phyloP scores from a whole-genome alignment of 2,329 filamentous ascomycete genomes.

The Alternaria alternata region DNA sequence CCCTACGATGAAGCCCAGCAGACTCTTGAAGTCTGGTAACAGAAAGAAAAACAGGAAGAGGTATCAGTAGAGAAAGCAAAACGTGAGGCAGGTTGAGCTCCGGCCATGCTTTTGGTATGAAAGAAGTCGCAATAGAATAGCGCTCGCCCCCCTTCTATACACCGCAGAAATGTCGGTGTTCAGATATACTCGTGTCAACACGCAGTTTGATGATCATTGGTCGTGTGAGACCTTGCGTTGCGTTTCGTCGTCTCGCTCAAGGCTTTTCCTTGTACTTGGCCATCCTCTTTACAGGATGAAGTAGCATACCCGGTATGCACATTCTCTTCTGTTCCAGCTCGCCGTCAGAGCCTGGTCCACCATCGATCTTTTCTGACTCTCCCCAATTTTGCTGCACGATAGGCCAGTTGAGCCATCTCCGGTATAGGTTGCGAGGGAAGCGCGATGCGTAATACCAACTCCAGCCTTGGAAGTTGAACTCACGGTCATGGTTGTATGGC shows the following conservation, averaged over 20 bases:
- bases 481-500: slow-evolving; percentile 68
- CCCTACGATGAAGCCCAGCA: background rate
- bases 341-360: slow-evolving; percentile 51
- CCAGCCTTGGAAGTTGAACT: slow-evolving; percentile 86
- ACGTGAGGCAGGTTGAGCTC: background rate
- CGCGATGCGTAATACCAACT: slow-evolving; percentile 92
- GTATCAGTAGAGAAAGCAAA: background rate
- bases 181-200: slow-evolving; percentile 2
- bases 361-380: slow-evolving; percentile 70
- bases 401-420: slow-evolving; percentile 83
- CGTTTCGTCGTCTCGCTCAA: slow-evolving; percentile 8
- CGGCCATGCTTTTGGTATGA: background rate
- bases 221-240: background rate
- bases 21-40: background rate
- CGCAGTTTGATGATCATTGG: background rate
- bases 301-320: slow-evolving; percentile 87
- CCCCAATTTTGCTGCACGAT: slow-evolving; percentile 82
- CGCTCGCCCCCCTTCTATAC: background rate
- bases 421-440: slow-evolving; percentile 83
- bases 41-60: background rate
- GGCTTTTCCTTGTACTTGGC: slow-evolving; percentile 33
- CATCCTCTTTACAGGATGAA: slow-evolving; percentile 84
- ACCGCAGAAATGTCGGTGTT: background rate
- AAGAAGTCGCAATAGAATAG: background rate
- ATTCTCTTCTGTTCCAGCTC: slow-evolving; percentile 73